These are phyloP conservation scores for Bocquillonia castaneifolia DNA, from an alignment of 441 rosid genomes.

Conservation along the genomic window DNA sequence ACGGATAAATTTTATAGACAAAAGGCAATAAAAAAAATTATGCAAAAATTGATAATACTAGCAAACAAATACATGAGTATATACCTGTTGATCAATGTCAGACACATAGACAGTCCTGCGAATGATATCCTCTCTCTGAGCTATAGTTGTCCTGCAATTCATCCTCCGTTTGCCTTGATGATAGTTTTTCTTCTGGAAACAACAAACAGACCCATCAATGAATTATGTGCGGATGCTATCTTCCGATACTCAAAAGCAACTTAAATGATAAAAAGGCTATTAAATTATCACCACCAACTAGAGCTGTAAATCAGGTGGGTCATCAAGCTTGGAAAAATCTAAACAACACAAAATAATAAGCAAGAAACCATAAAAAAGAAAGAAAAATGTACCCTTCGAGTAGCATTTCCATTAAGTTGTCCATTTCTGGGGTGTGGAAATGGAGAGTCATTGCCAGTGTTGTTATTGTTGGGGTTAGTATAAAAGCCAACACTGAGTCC, in stretches of 20 bases:
- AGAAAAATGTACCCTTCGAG: conserved; percentile 43
- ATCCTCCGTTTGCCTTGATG: conserved; percentile 60
- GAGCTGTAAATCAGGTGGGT: too few relatives aligned
- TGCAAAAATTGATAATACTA: neutral
- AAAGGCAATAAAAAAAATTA: neutral
- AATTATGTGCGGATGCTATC: neutral
- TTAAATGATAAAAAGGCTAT: neutral
- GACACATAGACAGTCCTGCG: conserved; percentile 84
- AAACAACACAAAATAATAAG: neutral
- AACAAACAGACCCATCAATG: conserved; percentile 18
- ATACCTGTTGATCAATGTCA: conserved; percentile 87
- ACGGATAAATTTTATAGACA: neutral
- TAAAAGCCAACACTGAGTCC: conserved; percentile 36
- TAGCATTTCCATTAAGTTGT: conserved; percentile 34
- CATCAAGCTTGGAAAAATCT: conserved; percentile 5
- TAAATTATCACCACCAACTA: too few relatives aligned
- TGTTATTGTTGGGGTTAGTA: conserved; percentile 27
- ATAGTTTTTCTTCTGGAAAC: conserved; percentile 52
- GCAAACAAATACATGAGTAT: conserved; percentile 13
- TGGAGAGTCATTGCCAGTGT: neutral
- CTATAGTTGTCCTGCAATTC: conserved; percentile 73
- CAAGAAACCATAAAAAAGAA: neutral
- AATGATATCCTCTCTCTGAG: conserved; percentile 77
- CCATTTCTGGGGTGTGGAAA: conserved; percentile 29
- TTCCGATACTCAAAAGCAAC: neutral